Conservation (phyloP, 441 rosid genomes). For the Brassica balearica region DNA sequence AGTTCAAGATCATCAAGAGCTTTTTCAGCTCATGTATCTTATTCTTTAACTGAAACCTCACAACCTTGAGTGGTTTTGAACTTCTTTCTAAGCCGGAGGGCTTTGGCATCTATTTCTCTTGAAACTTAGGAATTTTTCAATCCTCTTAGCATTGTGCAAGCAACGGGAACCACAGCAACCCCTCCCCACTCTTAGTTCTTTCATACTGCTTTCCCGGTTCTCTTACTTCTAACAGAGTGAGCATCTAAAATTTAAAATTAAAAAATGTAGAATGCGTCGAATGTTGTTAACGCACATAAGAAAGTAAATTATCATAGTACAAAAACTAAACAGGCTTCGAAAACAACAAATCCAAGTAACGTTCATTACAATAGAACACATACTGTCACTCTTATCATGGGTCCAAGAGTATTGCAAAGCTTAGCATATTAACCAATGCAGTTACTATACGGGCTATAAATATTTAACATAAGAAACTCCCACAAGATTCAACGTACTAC, state of each 20-base stretch:
- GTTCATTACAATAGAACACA: not conserved
- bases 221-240: not conserved
- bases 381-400: not conserved
- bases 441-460: no score
- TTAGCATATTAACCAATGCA: not conserved
- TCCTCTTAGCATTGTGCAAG: not conserved
- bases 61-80: conserved; percentile 41
- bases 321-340: not conserved
- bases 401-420: not conserved
- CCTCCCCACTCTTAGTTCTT: not conserved
- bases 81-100: not conserved
- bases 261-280: no score
- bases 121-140: not conserved
- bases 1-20: conserved; percentile 2
- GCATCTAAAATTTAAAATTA: not conserved
- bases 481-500: conserved; percentile 40
- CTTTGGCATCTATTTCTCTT: not conserved
- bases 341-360: not conserved
- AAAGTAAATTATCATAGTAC: not conserved
- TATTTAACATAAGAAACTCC: conserved; percentile 13
- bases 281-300: not conserved
- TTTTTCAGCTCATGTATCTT: conserved; percentile 32
- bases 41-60: conserved; percentile 40
- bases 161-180: not conserved
- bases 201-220: not conserved